Percentiles rank a stretch among this genome's conserved stretches.
Evolutionary conservation across 2,329 filamentous ascomycete genomes (phyloP).

Genomic region (Bipolaris bicolor): DNA sequence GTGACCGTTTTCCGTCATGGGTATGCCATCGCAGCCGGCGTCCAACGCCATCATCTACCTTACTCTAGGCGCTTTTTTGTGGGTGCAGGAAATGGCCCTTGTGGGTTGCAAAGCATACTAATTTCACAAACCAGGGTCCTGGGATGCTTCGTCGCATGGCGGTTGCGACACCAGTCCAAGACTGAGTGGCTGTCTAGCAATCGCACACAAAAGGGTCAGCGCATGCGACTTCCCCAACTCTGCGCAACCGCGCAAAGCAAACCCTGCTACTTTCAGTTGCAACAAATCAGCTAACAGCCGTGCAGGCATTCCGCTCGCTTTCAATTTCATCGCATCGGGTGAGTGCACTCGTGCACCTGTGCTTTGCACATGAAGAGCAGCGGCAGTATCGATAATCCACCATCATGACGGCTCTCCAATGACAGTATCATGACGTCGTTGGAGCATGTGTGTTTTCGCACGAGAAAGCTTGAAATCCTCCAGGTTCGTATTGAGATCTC

Average conservation of each 20-base stretch:
- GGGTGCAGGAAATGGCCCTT: slow-evolving; percentile 38
- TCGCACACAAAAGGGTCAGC: slow-evolving; percentile 78
- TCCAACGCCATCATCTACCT: slow-evolving; percentile 85
- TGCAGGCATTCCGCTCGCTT: slow-evolving; percentile 76
- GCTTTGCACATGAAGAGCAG: slow-evolving; percentile 55
- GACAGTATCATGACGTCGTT: slow-evolving; percentile 9
- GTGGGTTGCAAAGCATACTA: slow-evolving; percentile 1
- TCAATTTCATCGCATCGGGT: slow-evolving; percentile 93
- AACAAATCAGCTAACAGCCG: slow-evolving; percentile 27
- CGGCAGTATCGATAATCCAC: slow-evolving; percentile 65
- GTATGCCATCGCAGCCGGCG: slow-evolving; percentile 73
- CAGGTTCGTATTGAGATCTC: slow-evolving; percentile 52
- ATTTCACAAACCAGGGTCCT: slow-evolving; percentile 58
- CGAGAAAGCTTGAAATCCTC: slow-evolving; percentile 27
- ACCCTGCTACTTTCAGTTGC: not conserved
- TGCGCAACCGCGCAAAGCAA: slow-evolving; percentile 9
- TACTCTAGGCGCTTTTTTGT: slow-evolving; percentile 80
- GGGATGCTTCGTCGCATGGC: slow-evolving; percentile 65
- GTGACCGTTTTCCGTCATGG: slow-evolving; percentile 60
- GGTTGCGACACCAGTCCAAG: slow-evolving; percentile 67
- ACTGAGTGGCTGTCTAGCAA: slow-evolving; percentile 76
- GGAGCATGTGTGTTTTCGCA: slow-evolving; percentile 21
- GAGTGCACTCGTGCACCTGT: slow-evolving; percentile 63
- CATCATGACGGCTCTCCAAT: slow-evolving; percentile 14
- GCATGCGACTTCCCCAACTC: slow-evolving; percentile 14